Base-by-base conservation (phyloP, 257 asterid genomes). In the Salvia splendens region DNA sequence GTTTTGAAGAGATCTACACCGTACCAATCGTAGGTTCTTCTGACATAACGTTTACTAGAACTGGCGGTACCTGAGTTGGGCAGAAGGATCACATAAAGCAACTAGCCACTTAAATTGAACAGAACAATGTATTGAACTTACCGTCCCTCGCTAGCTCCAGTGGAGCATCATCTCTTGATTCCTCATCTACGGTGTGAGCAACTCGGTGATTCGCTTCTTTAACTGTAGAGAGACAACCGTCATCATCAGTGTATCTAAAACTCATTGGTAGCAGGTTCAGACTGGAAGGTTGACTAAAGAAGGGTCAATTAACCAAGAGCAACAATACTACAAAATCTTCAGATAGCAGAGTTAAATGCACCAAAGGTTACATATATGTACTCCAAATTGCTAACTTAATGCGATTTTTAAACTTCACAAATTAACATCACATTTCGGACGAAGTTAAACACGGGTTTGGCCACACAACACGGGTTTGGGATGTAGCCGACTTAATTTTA, bases 1-100 rank as follows among this genome's bases (percentile, higher is more conserved):
- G 78, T 50, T 30, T 20, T 28, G 64, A 78, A 73, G 36, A 78
- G 38, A 4, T 65, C 75, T 2, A 5, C 4, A 33, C 73, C 73
- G 11, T 68, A 73, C 51, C 57, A 45, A 41, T 63, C 76, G 8
- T 43, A 14, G 17, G 5, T 15, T 1, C 49, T 58, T 36, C 0
- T 58, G 28, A 0, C 47, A 15, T 17, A 17, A 30, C 51, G 38
- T 30, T 17, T 56, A 38, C 60, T 47, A 73, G 12, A 9, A 36
- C 8, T 51, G 4, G 8, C 12, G 28, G 38, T 35, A 55, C 28
- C 52, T 48, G 36, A 5, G 5, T 8, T 12, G 6, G 8, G 15
- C 9, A 52, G 2, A 6, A 24, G 1, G 8, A 12, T 17, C 35
- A 8, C 24, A 6, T 8, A 51, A 17, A 20, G n/a, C 57, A 16